Conservation (phyloP, 2,329 filamentous ascomycete genomes). For the Alternaria longipes region DNA sequence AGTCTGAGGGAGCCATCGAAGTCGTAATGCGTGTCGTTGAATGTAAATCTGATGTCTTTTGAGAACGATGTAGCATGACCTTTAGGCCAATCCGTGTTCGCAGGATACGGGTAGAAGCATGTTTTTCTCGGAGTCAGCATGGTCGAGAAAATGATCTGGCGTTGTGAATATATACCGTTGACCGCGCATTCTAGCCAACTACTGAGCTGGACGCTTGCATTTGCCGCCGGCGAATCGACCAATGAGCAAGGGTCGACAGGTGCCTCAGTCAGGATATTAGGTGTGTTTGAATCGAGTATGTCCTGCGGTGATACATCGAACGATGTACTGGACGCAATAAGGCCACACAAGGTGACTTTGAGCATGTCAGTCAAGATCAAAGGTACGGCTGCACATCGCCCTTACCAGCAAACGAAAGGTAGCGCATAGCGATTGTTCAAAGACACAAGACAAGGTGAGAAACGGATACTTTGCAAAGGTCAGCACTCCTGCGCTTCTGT, state of each 20-base stretch:
- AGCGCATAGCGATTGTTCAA: constrained; percentile 13
- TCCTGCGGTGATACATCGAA: constrained; percentile 13
- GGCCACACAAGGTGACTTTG: constrained; percentile 4
- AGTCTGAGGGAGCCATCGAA: constrained; percentile 38
- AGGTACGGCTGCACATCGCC: not conserved
- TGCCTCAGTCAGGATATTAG: constrained; percentile 3
- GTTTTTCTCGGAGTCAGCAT: not conserved
- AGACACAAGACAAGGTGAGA: not conserved
- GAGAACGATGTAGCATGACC: constrained; percentile 38
- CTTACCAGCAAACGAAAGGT: constrained; percentile 11
- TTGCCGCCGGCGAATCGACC: constrained; percentile 30
- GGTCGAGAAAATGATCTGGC: fast-evolving
- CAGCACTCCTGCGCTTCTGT: not conserved
- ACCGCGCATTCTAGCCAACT: constrained; percentile 46
- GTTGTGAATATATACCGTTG: constrained; percentile 29
- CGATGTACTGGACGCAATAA: constrained; percentile 10
- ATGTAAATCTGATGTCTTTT: constrained; percentile 39
- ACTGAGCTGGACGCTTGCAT: constrained; percentile 40
- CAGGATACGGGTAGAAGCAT: constrained; percentile 47
- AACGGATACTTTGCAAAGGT: fast-evolving
- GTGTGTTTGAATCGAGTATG: constrained; percentile 4
- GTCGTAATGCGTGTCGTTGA: constrained; percentile 46
- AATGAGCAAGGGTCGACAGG: constrained; percentile 35
- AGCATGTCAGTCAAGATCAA: constrained; percentile 4
- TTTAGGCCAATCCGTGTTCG: constrained; percentile 40